Percentiles rank a stretch among this genome's conserved stretches.
Evolutionary conservation across 768 basidiomycete genomes (phyloP).

Genomic region (Leccinum broughii): DNA sequence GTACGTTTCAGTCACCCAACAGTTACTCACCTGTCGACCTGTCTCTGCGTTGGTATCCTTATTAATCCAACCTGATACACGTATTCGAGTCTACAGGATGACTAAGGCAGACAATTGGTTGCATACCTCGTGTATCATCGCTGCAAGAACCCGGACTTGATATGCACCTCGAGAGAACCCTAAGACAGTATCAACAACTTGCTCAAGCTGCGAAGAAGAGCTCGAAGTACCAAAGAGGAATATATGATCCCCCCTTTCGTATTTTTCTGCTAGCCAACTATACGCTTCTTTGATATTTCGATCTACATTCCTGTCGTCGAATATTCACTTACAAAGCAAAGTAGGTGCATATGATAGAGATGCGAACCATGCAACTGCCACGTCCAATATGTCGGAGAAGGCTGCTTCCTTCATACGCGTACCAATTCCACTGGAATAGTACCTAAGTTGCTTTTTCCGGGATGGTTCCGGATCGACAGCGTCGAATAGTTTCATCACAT

Average conservation of each 20-base stretch:
- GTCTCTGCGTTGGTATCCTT: neutral
- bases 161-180: constrained; percentile 1
- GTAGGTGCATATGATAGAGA: neutral
- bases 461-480: constrained; percentile 12
- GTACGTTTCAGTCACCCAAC: neutral
- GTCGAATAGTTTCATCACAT: neutral
- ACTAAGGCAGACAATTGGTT: neutral
- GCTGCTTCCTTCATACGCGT: constrained; percentile 19
- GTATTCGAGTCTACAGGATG: neutral
- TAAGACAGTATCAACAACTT: neutral
- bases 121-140: neutral
- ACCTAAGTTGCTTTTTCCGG: constrained; percentile 20
- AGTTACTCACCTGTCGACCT: neutral
- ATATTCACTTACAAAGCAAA: neutral
- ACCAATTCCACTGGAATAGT: constrained; percentile 38
- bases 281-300: neutral
- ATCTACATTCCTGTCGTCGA: neutral
- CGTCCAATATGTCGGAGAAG: constrained; percentile 16
- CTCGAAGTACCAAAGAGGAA: neutral
- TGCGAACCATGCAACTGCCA: neutral
- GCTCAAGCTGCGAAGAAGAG: neutral
- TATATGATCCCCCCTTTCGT: neutral
- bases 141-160: neutral
- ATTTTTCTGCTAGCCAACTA: neutral
- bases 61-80: neutral